phyloP scores from a whole-genome alignment of 768 basidiomycete species.

The Boletus patriciae region DNA sequence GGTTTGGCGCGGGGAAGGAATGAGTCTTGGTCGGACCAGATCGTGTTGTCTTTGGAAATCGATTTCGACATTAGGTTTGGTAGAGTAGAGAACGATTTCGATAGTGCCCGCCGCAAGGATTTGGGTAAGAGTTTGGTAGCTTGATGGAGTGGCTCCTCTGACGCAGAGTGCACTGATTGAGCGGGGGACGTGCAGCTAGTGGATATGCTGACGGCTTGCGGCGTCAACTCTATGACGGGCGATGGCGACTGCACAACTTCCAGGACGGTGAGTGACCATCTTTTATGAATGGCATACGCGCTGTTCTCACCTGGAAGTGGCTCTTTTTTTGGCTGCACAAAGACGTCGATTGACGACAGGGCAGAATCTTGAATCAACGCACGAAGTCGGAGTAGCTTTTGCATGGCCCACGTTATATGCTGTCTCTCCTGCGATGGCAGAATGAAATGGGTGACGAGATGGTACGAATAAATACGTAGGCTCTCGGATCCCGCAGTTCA shows the following conservation, averaged over 20 bases:
- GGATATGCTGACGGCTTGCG: not conserved
- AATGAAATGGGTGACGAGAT: not conserved
- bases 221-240: not conserved
- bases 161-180: not conserved
- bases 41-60: not conserved
- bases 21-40: slow-evolving; percentile 18
- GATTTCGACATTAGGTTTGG: not conserved
- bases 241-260: not conserved
- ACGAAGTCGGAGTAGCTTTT: not conserved
- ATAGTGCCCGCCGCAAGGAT: not conserved
- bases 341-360: not conserved
- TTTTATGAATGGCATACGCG: not conserved
- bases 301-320: slow-evolving; percentile 8
- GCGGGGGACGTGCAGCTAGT: not conserved
- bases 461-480: not conserved
- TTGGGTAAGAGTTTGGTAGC: not conserved
- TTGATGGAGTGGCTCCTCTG: not conserved
- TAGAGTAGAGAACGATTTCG: not conserved
- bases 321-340: not conserved
- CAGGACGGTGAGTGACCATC: not conserved
- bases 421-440: not conserved
- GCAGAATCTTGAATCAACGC: not conserved
- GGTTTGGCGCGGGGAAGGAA: slow-evolving; percentile 25
- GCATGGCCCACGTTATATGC: slow-evolving; percentile 3
- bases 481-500: not conserved